Evolutionary conservation across 2,329 filamentous ascomycete species (phyloP), one percentile per base, ranked within the genome.

Genomic region (Colletotrichum neosansevieriae): DNA sequence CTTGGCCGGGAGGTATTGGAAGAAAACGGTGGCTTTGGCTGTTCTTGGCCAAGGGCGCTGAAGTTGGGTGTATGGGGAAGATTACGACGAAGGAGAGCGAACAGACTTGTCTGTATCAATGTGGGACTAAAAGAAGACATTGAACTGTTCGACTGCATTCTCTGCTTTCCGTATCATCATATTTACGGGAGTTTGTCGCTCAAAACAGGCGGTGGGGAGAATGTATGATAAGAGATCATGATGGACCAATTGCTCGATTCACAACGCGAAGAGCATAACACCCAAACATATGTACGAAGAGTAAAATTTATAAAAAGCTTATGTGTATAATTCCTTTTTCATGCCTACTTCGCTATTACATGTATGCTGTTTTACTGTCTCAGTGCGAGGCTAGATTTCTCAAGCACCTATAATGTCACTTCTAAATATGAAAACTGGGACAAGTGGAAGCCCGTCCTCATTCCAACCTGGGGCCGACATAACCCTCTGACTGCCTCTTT

Each of bases 221-320:
- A 19, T 68, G 65, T 65, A 65, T 45, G 65, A 69, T 69, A 69
- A 62, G 59, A 7, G 6, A 29, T 29, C 17, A 51, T 32, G 49
- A 51, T n/a, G 24, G 59, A 56, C 17, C 24, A 29, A 38, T 3
- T 15, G 45, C 36, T 50, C 42, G 15, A 36, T 40, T 44, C 24
- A 17, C 47, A 47, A 54, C 6, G 57, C 29, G 32, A 12, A 38
- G 56, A 60, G 47, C 19, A 17, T 36, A 53, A 56, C 57, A 60
- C 40, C 49, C 61, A 36, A 44, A 32, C 21, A 66, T 60, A 40
- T 69, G 56, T 69, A 69, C 56, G 66, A 60, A 44, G 66, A 69
- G 40, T 38, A 44, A 21, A 44, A 57, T 9, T 12, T 15, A 32
- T 57, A 57, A 32, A 54, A 56, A 24, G 13, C 36, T 15, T 24